phyloP scores from a whole-genome alignment of 148 eudicot genomes.

The Rheum nobile region DNA sequence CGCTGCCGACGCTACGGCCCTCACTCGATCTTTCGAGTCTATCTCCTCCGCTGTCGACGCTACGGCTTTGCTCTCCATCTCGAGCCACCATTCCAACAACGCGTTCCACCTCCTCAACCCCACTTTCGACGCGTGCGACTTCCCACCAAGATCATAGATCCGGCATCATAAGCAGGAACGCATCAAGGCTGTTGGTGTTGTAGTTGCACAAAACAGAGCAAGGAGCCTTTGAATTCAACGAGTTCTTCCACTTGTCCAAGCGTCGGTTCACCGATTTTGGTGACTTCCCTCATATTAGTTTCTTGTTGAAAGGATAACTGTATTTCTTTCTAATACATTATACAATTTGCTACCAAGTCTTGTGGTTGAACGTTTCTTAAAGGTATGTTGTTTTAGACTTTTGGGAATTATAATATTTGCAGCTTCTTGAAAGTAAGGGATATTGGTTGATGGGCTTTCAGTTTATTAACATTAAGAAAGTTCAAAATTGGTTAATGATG shows the following conservation, averaged over 20 bases:
- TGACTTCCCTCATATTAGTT: slow-evolving; percentile 13
- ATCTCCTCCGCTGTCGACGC: too few species aligned
- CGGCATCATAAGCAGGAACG: too few species aligned
- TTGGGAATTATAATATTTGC: background rate
- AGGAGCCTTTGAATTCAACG: slow-evolving; percentile 75
- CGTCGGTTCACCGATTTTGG: slow-evolving; percentile 73
- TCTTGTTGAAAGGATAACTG: background rate
- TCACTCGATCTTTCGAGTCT: too few species aligned
- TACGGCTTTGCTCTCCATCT: too few species aligned
- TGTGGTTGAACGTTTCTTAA: background rate
- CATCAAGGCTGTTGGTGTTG: slow-evolving; percentile 72
- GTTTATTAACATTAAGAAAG: background rate
- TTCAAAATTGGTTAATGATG: background rate
- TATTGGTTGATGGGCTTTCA: background rate
- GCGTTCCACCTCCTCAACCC: too few species aligned
- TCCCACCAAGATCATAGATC: too few species aligned
- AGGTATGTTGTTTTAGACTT: background rate
- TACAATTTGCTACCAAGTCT: background rate
- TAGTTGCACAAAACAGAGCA: slow-evolving; percentile 76
- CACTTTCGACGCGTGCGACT: too few species aligned
- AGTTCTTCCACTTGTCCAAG: slow-evolving; percentile 73
- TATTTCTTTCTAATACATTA: background rate
- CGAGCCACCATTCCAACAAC: too few species aligned
- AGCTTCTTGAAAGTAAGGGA: background rate
- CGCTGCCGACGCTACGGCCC: too few species aligned